Conservation (phyloP, 129 eudicot species). For the Helianthus annuus region DNA sequence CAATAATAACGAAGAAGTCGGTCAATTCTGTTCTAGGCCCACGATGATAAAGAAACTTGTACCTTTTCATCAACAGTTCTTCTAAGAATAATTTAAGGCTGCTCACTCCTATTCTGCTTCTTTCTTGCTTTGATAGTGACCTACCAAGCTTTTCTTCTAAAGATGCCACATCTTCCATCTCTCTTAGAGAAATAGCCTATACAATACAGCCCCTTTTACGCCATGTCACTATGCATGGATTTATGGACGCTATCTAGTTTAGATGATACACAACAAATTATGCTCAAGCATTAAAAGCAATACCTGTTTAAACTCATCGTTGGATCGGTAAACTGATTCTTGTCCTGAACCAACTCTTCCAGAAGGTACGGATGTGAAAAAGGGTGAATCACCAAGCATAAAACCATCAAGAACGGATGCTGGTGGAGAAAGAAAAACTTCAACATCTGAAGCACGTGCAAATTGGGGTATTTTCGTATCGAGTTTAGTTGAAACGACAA, state of each 20-base stretch:
- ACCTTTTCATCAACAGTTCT: constrained; percentile 87
- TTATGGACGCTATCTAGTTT: neutral
- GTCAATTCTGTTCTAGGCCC: constrained; percentile 2
- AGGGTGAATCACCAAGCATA: constrained; percentile 98
- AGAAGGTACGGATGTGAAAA: constrained; percentile 99
- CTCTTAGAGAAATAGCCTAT: constrained; percentile 85
- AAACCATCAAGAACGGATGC: constrained; percentile 80
- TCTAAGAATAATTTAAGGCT: constrained; percentile 86
- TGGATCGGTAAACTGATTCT: constrained; percentile 87
- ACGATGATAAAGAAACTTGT: constrained; percentile 1
- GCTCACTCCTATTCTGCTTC: constrained; percentile 94
- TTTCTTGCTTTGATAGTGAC: constrained; percentile 77
- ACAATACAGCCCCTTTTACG: constrained; percentile 8
- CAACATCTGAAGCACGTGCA: constrained; percentile 96
- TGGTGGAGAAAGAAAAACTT: constrained; percentile 96
- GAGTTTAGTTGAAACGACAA: constrained; percentile 89
- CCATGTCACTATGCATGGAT: constrained; percentile 4
- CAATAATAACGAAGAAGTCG: constrained; percentile 6
- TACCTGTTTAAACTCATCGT: constrained; percentile 98
- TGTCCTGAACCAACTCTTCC: constrained; percentile 97
- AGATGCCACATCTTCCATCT: constrained; percentile 81
- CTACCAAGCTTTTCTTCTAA: constrained; percentile 94
- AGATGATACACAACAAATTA: neutral
- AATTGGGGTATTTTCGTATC: constrained; percentile 97
- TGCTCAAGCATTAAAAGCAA: constrained; percentile 4